Percentiles rank a stretch among this genome's conserved stretches.
Conservation (phyloP, 2,329 filamentous ascomycete genomes). For the Chalara sp. region DNA sequence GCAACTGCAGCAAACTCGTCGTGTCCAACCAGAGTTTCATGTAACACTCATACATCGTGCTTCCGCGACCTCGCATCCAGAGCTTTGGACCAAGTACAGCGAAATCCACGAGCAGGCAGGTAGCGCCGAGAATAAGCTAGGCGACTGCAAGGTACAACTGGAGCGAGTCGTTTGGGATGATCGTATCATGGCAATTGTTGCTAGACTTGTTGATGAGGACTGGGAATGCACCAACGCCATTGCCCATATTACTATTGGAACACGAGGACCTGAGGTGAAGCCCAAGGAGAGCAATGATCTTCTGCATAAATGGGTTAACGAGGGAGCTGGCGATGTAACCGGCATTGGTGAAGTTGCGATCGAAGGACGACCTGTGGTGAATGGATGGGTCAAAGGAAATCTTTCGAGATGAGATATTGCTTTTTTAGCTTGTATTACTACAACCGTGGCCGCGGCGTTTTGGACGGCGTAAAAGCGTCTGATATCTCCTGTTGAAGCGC, state of each 20-base stretch:
- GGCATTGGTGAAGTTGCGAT: conserved; percentile 25
- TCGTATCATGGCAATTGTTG: conserved; percentile 86
- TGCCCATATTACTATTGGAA: conserved; percentile 87
- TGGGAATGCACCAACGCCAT: conserved; percentile 72
- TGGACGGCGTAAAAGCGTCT: too few relatives aligned
- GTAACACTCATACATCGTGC: conserved; percentile 88
- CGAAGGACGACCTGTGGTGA: conserved; percentile 18
- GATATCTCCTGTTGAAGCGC: too few relatives aligned
- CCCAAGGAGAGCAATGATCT: conserved; percentile 92
- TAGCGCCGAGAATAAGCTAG: conserved; percentile 45
- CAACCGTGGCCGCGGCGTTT: too few relatives aligned
- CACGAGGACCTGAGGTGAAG: conserved; percentile 66
- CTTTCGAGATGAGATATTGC: not conserved
- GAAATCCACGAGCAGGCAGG: conserved; percentile 44
- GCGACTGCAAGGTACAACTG: conserved; percentile 55
- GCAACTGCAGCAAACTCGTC: conserved; percentile 63
- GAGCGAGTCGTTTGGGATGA: conserved; percentile 77
- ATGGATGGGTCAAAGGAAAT: conserved; percentile 1
- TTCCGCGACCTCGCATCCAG: conserved; percentile 49
- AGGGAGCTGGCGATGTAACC: conserved; percentile 34
- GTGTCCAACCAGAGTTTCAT: conserved; percentile 82
- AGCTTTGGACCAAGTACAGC: conserved; percentile 70
- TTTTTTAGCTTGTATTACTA: too few relatives aligned
- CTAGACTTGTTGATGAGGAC: conserved; percentile 56
- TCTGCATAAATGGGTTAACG: conserved; percentile 66